A percentile compares a stretch with the other conserved stretches of the same genome.
These are phyloP conservation scores for Botryotinia globosa DNA, from an alignment of 2,329 filamentous ascomycete species.

Conservation along the genomic window DNA sequence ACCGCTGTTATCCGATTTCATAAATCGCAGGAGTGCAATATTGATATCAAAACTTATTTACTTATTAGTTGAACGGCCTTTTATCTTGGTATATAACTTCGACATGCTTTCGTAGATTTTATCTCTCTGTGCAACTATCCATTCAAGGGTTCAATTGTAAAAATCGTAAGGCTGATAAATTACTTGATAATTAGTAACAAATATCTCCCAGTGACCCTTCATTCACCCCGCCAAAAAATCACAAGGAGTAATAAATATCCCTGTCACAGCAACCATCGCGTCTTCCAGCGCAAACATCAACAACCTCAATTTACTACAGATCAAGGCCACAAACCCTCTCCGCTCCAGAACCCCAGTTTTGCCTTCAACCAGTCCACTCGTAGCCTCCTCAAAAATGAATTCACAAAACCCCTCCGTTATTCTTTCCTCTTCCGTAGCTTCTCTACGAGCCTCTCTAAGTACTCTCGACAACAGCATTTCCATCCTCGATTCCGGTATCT, in stretches of 20 bases:
- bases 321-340: not conserved
- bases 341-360: not conserved
- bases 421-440: constrained; percentile 32
- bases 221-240: constrained; percentile 1
- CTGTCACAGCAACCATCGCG: constrained; percentile 2
- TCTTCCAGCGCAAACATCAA: not conserved
- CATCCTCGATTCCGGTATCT: constrained; percentile 40
- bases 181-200: not conserved
- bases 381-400: not conserved
- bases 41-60: not conserved
- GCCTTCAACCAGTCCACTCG: not conserved
- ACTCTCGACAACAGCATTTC: constrained; percentile 41
- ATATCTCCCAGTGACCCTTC: not conserved
- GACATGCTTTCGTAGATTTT: not conserved
- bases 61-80: not conserved
- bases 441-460: constrained; percentile 40
- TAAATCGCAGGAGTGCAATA: not conserved
- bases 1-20: not conserved
- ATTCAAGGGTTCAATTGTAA: not conserved
- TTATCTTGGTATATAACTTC: not conserved
- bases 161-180: not conserved
- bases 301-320: not conserved
- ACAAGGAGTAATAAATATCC: not conserved
- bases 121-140: not conserved
- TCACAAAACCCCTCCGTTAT: constrained; percentile 15